Percentiles rank a stretch among this genome's conserved stretches.
Conservation (phyloP, 495 filamentous ascomycete species). For the Aspergillus biplanus region DNA sequence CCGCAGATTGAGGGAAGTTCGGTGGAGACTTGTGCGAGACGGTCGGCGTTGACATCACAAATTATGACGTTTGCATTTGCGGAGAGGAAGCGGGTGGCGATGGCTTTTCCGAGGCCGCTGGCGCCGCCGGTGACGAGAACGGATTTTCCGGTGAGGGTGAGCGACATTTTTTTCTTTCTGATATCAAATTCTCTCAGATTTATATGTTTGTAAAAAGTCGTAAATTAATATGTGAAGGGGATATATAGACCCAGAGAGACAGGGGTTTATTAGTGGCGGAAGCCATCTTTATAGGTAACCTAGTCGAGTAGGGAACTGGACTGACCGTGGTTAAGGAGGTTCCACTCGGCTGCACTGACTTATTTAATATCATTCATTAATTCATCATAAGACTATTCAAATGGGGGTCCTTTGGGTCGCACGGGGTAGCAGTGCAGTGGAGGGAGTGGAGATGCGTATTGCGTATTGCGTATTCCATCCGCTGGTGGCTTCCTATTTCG, state of each 20-base stretch:
- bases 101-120: conserved; percentile 58
- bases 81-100: conserved; percentile 46
- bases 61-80: conserved; percentile 51
- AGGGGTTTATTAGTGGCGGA: background rate
- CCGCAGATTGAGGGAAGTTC: conserved; percentile 36
- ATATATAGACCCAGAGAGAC: background rate
- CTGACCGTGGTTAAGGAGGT: too few relatives aligned
- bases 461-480: too few relatives aligned
- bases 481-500: too few relatives aligned
- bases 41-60: conserved; percentile 50
- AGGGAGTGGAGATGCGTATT: too few relatives aligned
- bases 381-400: too few relatives aligned
- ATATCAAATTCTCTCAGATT: background rate
- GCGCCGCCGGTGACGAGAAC: conserved; percentile 73
- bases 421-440: too few relatives aligned
- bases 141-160: conserved; percentile 41
- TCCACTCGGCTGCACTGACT: too few relatives aligned
- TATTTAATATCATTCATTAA: too few relatives aligned
- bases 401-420: too few relatives aligned
- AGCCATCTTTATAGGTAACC: too few relatives aligned
- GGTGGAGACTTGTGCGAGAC: conserved; percentile 44
- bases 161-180: background rate
- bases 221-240: background rate
- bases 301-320: too few relatives aligned
- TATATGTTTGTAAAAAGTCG: too few relatives aligned